Conservation (phyloP, 352 stramenopile species). For the Phytophthora hibernalis region DNA sequence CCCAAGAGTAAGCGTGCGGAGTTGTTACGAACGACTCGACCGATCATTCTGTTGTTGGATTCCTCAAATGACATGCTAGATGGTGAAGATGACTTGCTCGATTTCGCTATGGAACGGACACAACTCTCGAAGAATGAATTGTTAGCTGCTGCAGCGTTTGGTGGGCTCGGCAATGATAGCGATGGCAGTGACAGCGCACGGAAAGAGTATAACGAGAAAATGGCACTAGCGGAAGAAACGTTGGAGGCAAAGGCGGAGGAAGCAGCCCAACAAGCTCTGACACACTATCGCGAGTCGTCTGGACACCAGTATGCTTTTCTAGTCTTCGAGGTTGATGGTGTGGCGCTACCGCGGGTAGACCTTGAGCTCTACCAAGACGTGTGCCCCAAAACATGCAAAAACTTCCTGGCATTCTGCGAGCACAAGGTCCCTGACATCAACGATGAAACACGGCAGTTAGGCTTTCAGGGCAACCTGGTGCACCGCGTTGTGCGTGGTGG, state of each 20-base stretch:
- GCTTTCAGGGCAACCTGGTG: constrained; percentile 64
- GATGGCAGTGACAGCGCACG: constrained; percentile 20
- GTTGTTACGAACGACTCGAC: constrained; percentile 41
- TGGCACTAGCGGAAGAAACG: constrained; percentile 53
- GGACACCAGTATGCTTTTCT: constrained; percentile 68
- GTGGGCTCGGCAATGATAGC: constrained; percentile 16
- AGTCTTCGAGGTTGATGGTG: constrained; percentile 66
- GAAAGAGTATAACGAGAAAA: constrained; percentile 39
- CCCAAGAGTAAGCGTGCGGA: constrained; percentile 32
- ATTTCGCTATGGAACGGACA: constrained; percentile 59
- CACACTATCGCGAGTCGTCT: constrained; percentile 51
- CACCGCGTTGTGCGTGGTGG: constrained; percentile 70
- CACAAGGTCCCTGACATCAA: constrained; percentile 50
- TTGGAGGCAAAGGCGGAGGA: constrained; percentile 58
- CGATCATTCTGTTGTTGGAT: constrained; percentile 64
- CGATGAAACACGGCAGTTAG: constrained; percentile 45
- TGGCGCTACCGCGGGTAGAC: constrained; percentile 66
- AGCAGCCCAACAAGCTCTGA: constrained; percentile 49
- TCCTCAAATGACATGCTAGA: constrained; percentile 47
- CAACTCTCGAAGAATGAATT: constrained; percentile 60
- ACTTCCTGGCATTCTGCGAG: constrained; percentile 79
- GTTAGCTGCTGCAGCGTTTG: constrained; percentile 64
- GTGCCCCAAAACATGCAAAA: constrained; percentile 75
- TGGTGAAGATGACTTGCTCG: constrained; percentile 64
- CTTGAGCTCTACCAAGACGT: constrained; percentile 71